phyloP scores from a whole-genome alignment of 1,284 basidiomycete species.

The Irpex sp. region DNA sequence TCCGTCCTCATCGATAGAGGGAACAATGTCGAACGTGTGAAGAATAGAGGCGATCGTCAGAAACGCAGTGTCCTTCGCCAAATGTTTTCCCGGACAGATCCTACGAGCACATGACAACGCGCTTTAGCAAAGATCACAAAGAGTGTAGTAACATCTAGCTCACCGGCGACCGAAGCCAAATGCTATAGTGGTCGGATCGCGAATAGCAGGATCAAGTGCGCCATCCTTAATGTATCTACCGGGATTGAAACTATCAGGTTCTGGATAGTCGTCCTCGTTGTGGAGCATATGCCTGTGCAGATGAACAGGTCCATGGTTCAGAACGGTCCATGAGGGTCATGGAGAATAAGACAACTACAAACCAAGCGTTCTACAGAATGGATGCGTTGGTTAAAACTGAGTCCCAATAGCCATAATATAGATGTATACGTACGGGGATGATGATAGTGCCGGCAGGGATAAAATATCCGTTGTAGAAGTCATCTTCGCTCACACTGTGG shows the following conservation, averaged over 20 bases:
- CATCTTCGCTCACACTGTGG: background rate
- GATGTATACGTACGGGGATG: constrained; percentile 16
- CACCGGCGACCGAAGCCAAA: constrained; percentile 22
- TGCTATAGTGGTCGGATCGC: background rate
- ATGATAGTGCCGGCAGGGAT: background rate
- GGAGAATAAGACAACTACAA: background rate
- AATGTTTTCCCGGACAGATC: constrained; percentile 41
- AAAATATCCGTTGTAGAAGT: background rate
- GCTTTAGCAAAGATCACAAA: background rate
- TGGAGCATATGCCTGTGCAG: constrained; percentile 14
- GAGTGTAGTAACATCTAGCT: background rate
- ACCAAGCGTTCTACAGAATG: background rate
- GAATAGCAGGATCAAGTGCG: background rate
- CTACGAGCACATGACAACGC: constrained; percentile 10
- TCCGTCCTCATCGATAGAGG: constrained; percentile 18
- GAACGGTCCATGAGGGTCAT: background rate
- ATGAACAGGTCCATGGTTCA: background rate
- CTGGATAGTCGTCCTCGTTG: constrained; percentile 20
- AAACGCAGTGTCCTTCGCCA: constrained; percentile 35
- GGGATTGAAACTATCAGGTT: constrained; percentile 20
- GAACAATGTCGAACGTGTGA: constrained; percentile 34
- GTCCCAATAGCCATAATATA: background rate
- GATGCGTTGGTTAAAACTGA: background rate
- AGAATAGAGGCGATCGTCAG: constrained; percentile 36
- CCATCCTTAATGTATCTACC: constrained; percentile 20